Conservation (phyloP, 1,139 yeast species). For the Hyphopichia burtonii region DNA sequence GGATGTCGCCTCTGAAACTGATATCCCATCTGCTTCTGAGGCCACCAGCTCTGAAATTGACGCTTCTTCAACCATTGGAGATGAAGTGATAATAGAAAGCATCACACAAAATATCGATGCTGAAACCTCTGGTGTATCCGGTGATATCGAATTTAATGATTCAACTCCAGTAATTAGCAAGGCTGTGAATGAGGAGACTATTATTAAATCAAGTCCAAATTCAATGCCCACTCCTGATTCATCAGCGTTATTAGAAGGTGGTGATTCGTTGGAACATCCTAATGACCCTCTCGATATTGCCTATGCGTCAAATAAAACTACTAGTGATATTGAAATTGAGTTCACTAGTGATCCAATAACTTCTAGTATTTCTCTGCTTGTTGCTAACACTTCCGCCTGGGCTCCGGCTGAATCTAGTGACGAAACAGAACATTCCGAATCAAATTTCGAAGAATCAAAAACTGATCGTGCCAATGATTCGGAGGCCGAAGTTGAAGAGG, state of each 20-base stretch:
- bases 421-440: constrained; percentile 3
- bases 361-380: neutral
- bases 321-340: constrained; percentile 15
- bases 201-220: neutral
- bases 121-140: constrained; percentile 6
- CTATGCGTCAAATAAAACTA: constrained; percentile 7
- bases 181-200: neutral
- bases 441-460: constrained; percentile 3
- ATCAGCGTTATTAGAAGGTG: no score
- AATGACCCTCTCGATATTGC: neutral
- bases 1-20: neutral
- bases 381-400: neutral
- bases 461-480: constrained; percentile 6
- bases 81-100: constrained; percentile 13
- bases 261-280: neutral
- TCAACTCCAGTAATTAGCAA: constrained; percentile 1
- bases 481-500: constrained; percentile 4
- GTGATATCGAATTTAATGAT: constrained; percentile 3
- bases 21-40: neutral
- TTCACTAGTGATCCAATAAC: neutral
- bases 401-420: constrained; percentile 6
- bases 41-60: neutral
- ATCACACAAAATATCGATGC: constrained; percentile 17
- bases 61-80: constrained; percentile 5
- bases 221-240: no score